Percentiles rank a stretch among this genome's conserved stretches.
Evolutionary conservation across 202 grass and related monocot species (phyloP).

Genomic region (Bolboschoenoplectus hybrid): DNA sequence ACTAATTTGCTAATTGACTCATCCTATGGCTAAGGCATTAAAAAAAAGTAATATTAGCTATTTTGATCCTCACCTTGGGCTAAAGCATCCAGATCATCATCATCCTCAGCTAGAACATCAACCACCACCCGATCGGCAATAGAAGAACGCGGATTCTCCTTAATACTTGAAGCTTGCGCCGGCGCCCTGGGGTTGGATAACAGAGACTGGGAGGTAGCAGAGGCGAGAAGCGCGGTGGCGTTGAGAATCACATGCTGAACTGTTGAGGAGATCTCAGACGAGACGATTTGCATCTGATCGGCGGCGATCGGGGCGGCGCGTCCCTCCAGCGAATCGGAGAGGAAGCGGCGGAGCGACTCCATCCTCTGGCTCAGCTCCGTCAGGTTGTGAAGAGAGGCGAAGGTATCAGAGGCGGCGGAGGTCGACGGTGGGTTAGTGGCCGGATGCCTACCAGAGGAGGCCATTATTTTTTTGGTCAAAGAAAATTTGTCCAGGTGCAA

Average conservation of each 20-base stretch:
- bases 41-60: neutral
- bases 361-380: slow-evolving; percentile 61
- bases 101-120: slow-evolving; percentile 23
- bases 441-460: slow-evolving; percentile 13
- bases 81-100: slow-evolving; percentile 34
- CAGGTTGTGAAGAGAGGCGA: slow-evolving; percentile 61
- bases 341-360: slow-evolving; percentile 60
- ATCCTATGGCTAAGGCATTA: neutral
- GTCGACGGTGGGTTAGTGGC: neutral
- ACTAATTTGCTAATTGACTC: slow-evolving; percentile 20
- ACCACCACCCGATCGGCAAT: neutral
- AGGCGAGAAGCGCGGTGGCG: slow-evolving; percentile 73
- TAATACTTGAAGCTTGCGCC: neutral
- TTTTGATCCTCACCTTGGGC: slow-evolving; percentile 21
- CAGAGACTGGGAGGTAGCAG: slow-evolving; percentile 41
- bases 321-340: slow-evolving; percentile 63
- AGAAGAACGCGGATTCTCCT: slow-evolving; percentile 30
- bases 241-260: slow-evolving; percentile 74
- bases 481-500: neutral
- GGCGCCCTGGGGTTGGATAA: neutral
- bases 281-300: slow-evolving; percentile 70
- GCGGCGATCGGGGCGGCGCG: slow-evolving; percentile 48
- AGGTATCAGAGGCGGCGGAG: slow-evolving; percentile 32
- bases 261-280: slow-evolving; percentile 73
- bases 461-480: slow-evolving; percentile 22